Percentiles rank a stretch among this genome's conserved stretches.
Conservation (phyloP, 2,329 filamentous ascomycete genomes). For the Fusarium mexicanum region DNA sequence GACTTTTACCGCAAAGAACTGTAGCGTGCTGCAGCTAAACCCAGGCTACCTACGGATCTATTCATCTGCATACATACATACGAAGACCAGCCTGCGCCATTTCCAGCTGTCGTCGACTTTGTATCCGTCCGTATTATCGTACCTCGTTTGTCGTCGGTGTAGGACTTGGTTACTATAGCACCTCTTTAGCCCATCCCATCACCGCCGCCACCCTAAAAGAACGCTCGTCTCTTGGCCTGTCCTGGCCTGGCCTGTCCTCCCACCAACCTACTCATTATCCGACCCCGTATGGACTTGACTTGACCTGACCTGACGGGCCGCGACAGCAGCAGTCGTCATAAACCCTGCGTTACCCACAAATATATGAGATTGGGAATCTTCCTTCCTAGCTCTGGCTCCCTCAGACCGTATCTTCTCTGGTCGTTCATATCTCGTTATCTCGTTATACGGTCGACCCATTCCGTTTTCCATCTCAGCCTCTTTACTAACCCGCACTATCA, state of each 20-base stretch:
- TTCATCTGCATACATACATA: background rate
- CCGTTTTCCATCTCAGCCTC: constrained; percentile 12
- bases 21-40: constrained; percentile 21
- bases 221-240: background rate
- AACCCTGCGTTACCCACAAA: constrained; percentile 30
- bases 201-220: background rate
- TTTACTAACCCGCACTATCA: constrained; percentile 6
- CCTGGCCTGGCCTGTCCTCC: background rate
- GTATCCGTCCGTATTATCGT: background rate
- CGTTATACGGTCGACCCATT: constrained; percentile 26
- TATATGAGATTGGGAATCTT: constrained; percentile 29
- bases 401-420: constrained; percentile 14
- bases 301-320: background rate
- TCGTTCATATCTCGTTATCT: constrained; percentile 6
- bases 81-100: constrained; percentile 20
- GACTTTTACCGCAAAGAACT: constrained; percentile 12
- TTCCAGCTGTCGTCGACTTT: background rate
- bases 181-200: background rate
- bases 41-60: constrained; percentile 3
- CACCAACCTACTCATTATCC: constrained; percentile 1
- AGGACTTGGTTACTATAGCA: constrained; percentile 5
- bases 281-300: background rate
- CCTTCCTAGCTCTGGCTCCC: constrained; percentile 8
- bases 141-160: background rate
- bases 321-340: constrained; percentile 31